Evolutionary conservation across 2,329 filamentous ascomycete species (phyloP), one percentile per base, ranked within the genome.

Genomic region (Tolypocladium guangdongense): DNA sequence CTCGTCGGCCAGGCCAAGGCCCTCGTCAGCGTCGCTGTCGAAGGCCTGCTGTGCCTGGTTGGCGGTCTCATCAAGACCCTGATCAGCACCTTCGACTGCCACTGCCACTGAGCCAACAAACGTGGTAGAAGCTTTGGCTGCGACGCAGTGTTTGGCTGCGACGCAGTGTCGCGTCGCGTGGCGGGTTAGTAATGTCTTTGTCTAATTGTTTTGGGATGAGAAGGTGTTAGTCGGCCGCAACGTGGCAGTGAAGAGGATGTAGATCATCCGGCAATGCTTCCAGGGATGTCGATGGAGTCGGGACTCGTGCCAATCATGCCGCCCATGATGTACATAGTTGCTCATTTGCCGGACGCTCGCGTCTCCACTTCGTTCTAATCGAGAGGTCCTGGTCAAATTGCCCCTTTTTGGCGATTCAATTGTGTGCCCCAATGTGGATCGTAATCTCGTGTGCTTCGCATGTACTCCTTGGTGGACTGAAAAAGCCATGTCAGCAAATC

Each of bases 11-110:
- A 60, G 39, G 49, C 60, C 39, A 62, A 65, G 53, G 53, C 43
- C 24, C 55, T 67, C 33, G 58, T 62, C 54, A 62, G 57, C 35
- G 30, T 66, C 33, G 62, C 62, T 49, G 60, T 68, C 46, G 56
- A 64, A 20, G 53, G 62, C 39, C 60, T 70, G 51, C 63, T 70
- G 36, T 66, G 67, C 60, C 53, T 66, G n/a, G 64, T 68, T 50
- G 66, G 63, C 52, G 63, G 59, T 52, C 54, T 70, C 46, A 52
- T 67, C 56, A 61, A 58, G 52, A 55, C 55, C 50, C 54, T 70
- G 50, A 54, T 69, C 53, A 54, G 54, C 54, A 60, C 58, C 39
- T 70, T 68, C 58, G 55, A 65, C 60, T 70, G 66, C 60, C 59
- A 63, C 60, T 70, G 68, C 62, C 51, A 56, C 50, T 66, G 63